These are phyloP conservation scores for Arthrobotrys iridis DNA, from an alignment of 2,329 filamentous ascomycete species.

Conservation along the genomic window DNA sequence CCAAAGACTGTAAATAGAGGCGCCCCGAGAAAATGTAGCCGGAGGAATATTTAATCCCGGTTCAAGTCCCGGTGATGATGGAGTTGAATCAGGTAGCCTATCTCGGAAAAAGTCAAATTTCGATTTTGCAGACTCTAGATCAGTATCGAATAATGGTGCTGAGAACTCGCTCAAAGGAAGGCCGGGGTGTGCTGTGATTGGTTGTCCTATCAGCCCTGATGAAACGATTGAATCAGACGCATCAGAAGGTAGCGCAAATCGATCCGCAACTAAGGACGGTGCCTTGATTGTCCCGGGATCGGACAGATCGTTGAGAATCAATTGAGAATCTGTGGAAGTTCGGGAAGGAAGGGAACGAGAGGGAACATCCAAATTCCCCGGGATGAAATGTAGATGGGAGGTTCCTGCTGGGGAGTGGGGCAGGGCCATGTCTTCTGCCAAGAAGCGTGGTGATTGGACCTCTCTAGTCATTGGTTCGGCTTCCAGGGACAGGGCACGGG, in stretches of 20 bases:
- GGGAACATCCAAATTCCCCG: not conserved
- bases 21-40: not conserved
- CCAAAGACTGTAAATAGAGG: not conserved
- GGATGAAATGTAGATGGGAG: conserved; percentile 3
- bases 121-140: not conserved
- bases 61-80: not conserved
- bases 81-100: conserved; percentile 19
- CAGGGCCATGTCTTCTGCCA: conserved; percentile 6
- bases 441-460: not conserved
- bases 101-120: not conserved
- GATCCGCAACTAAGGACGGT: not conserved
- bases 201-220: not conserved
- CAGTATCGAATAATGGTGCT: not conserved
- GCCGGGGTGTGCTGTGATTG: not conserved
- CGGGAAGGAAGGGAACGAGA: conserved; percentile 13
- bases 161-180: conserved; percentile 41
- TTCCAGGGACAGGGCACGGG: conserved; percentile 14
- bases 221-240: conserved; percentile 5
- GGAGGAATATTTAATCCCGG: not conserved
- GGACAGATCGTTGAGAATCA: not conserved
- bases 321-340: conserved; percentile 8
- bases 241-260: conserved; percentile 8
- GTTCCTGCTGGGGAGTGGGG: conserved; percentile 24
- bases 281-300: not conserved
- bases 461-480: not conserved